Conservation (phyloP, 2,329 filamentous ascomycete species). For the Calonectria pauciramosa region DNA sequence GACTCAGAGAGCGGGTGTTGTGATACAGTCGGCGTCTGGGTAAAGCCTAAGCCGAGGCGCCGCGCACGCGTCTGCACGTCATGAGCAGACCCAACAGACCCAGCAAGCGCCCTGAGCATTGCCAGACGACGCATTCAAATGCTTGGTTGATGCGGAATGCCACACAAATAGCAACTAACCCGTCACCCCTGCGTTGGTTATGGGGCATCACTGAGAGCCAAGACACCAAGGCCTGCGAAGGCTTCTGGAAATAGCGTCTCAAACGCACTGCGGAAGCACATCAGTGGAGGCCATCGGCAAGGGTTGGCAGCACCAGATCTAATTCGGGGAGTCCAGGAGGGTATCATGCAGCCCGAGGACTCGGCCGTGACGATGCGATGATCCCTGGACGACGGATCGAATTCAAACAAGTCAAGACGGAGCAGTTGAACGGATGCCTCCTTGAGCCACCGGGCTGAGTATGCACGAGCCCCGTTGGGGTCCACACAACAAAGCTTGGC, state of each 20-base stretch:
- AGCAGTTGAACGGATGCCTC: constrained; percentile 23
- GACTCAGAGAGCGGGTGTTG: background rate
- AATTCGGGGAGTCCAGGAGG: constrained; percentile 16
- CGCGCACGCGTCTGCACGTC: background rate
- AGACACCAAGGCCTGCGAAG: background rate
- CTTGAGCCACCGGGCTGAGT: constrained; percentile 42
- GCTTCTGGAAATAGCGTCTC: constrained; percentile 18
- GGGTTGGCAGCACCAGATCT: background rate
- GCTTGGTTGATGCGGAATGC: background rate
- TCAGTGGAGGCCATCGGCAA: background rate
- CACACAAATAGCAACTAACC: constrained; percentile 1
- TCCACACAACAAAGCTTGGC: constrained; percentile 10
- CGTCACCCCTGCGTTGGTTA: background rate
- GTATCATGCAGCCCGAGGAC: constrained; percentile 1
- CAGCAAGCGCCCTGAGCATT: background rate
- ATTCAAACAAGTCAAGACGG: background rate
- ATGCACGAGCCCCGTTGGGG: constrained; percentile 34
- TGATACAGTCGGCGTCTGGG: background rate
- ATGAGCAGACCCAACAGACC: background rate
- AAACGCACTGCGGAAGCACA: constrained; percentile 14
- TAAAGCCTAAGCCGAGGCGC: background rate
- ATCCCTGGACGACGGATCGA: background rate
- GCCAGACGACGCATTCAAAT: background rate
- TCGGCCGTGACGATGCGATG: background rate
- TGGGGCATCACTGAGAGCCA: background rate